Evolutionary conservation across 306 rosid species (phyloP).

Genomic region (Cucumis hystrix): DNA sequence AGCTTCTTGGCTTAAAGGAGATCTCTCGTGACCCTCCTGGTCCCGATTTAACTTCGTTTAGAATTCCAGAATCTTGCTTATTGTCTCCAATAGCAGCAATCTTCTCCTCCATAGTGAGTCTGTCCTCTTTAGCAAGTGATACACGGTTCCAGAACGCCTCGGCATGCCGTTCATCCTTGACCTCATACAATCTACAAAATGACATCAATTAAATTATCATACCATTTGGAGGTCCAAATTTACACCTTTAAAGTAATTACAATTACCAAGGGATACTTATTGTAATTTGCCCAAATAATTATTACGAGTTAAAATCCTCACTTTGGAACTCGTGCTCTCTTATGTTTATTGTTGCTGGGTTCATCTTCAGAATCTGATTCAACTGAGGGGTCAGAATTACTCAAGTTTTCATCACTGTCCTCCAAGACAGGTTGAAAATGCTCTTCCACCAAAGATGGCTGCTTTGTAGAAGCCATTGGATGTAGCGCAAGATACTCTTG

Average conservation of each 20-base stretch:
- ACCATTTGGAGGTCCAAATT: too few species aligned
- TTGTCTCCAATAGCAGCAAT: constrained; percentile 38
- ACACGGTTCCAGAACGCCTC: constrained; percentile 68
- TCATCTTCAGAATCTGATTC: constrained; percentile 32
- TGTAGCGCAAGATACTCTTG: constrained; percentile 68
- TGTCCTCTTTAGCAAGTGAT: constrained; percentile 64
- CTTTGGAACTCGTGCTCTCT: constrained; percentile 51
- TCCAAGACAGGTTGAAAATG: constrained; percentile 66
- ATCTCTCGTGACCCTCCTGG: constrained; percentile 86
- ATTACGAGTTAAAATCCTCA: constrained; percentile 14
- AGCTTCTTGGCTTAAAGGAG: constrained; percentile 61
- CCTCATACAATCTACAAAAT: constrained; percentile 57
- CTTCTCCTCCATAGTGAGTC: constrained; percentile 76
- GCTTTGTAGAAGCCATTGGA: constrained; percentile 72
- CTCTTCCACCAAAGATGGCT: constrained; percentile 55
- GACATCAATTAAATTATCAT: background rate
- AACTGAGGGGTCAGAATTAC: constrained; percentile 41
- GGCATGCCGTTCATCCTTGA: constrained; percentile 78
- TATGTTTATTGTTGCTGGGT: constrained; percentile 7
- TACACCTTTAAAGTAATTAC: too few species aligned
- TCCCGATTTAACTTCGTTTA: constrained; percentile 51
- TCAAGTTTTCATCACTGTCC: constrained; percentile 35
- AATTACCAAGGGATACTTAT: too few species aligned
- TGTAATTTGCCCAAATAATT: too few species aligned
- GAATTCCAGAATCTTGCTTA: constrained; percentile 21